A percentile compares a stretch with the other conserved stretches of the same genome.
These are phyloP conservation scores for Mycena rosella DNA, from an alignment of 768 basidiomycete genomes.

Conservation along the genomic window DNA sequence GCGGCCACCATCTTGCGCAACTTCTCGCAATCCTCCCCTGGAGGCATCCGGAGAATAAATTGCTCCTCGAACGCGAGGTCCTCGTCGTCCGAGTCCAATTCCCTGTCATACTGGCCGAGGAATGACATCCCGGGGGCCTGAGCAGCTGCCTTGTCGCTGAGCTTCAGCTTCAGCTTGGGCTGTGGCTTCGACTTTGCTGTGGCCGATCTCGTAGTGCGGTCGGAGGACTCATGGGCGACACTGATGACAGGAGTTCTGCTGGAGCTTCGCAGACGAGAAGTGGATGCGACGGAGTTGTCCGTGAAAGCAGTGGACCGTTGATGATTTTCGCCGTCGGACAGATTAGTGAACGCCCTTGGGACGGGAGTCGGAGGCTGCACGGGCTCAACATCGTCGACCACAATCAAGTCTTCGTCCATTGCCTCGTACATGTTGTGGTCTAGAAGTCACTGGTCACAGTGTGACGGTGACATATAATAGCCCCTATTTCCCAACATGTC, in stretches of 20 bases:
- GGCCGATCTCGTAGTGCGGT: slow-evolving; percentile 72
- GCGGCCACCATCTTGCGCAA: slow-evolving; percentile 85
- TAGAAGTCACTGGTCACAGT: not conserved
- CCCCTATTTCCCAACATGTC: not conserved
- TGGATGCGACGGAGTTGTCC: slow-evolving; percentile 30
- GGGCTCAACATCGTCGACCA: slow-evolving; percentile 40
- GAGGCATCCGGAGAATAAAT: slow-evolving; percentile 91
- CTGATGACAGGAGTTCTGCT: slow-evolving; percentile 32
- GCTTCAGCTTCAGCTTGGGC: slow-evolving; percentile 89
- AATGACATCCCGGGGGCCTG: slow-evolving; percentile 90
- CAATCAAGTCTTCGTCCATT: slow-evolving; percentile 39
- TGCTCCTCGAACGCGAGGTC: slow-evolving; percentile 97
- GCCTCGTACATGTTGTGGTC: slow-evolving; percentile 21
- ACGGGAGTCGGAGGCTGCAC: slow-evolving; percentile 6
- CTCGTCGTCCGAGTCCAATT: slow-evolving; percentile 95
- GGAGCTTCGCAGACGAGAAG: slow-evolving; percentile 34
- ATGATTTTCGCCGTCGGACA: slow-evolving; percentile 5
- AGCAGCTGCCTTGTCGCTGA: slow-evolving; percentile 85
- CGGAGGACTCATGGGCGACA: slow-evolving; percentile 52
- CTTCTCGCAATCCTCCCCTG: slow-evolving; percentile 84
- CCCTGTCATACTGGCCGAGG: slow-evolving; percentile 92
- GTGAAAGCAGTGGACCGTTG: slow-evolving; percentile 22
- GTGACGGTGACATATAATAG: not conserved
- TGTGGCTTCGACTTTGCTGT: slow-evolving; percentile 61
- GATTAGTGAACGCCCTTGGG: slow-evolving; percentile 9